Conservation (phyloP, 305 asterid species). For the Solanum chacoense region DNA sequence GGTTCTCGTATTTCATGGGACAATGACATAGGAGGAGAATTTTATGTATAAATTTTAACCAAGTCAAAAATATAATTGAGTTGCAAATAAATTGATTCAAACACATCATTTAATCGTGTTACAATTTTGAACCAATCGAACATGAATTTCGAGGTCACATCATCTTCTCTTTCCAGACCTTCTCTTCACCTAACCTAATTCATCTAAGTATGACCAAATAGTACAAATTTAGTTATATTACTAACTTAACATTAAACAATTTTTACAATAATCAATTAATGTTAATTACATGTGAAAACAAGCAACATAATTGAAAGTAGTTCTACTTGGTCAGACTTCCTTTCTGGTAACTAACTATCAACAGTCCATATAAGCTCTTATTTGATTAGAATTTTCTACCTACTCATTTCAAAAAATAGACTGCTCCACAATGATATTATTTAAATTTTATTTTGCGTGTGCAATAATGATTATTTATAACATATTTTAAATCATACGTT, state of each 20-base stretch:
- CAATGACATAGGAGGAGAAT: background rate
- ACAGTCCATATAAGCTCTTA: background rate
- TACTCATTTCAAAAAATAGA: background rate
- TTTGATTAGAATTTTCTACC: background rate
- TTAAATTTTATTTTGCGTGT: background rate
- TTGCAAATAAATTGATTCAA: background rate
- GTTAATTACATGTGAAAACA: background rate
- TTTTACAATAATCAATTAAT: background rate
- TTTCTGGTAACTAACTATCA: background rate
- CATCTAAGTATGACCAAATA: background rate
- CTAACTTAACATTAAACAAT: background rate
- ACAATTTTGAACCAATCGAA: background rate
- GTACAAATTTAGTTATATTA: background rate
- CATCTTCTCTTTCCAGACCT: background rate
- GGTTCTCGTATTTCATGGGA: background rate
- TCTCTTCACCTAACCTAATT: background rate
- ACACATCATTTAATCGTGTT: background rate
- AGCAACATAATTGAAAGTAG: background rate
- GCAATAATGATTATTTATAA: background rate
- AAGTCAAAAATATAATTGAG: background rate
- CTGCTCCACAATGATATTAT: background rate
- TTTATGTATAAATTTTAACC: background rate
- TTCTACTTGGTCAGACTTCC: background rate
- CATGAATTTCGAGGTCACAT: background rate
- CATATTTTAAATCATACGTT: background rate